Evolutionary conservation across 2,329 filamentous ascomycete species (phyloP), one percentile per base, ranked within the genome.

Genomic region (Metarhizium guizhouense): DNA sequence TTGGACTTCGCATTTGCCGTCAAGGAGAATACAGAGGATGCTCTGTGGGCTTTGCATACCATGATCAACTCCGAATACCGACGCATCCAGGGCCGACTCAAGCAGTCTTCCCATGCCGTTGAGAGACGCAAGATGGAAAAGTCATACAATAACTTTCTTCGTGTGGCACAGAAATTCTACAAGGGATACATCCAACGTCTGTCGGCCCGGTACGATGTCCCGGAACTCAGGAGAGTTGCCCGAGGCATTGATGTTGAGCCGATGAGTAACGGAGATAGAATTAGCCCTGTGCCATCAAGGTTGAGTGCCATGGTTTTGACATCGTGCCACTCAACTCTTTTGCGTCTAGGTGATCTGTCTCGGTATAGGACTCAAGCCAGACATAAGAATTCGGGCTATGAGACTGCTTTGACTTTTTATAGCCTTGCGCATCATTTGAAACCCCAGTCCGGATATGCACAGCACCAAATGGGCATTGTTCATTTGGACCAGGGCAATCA

Each of bases 391-490:
- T 84, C 85, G 54, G 88, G 87, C 63, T 95, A 89, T 77, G 87
- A 87, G 30, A 83, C 83, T 14, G 90, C 93, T 14, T 78, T 92
- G 64, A 85, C 87, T 11, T 96, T 93, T 70, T 97, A 99, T 70
- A 77, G 82, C 55, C 76, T 97, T 57, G 94, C 94, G 25, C 83
- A 85, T 60, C 83, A 87, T 53, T 80, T 97, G 54, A 81, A 88
- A 62, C 90, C 93, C 3, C 77, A 83, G 18, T 90, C 88, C 49
- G 93, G 93, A 34, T 83, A 85, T 59, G 88, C 90, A 16, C 88
- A 95, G 65, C 93, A 99, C 65, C 94, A 97, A 70, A 84, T 94
- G 68, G 92, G 89, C 40, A 88, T 97, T 40, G 86, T 97, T 57
- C 86, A 87, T 57, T 80, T 90, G 51, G 85, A 87, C 54, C 84